phyloP scores from a whole-genome alignment of 345 rosid genomes.

The Acer yangbiense region DNA sequence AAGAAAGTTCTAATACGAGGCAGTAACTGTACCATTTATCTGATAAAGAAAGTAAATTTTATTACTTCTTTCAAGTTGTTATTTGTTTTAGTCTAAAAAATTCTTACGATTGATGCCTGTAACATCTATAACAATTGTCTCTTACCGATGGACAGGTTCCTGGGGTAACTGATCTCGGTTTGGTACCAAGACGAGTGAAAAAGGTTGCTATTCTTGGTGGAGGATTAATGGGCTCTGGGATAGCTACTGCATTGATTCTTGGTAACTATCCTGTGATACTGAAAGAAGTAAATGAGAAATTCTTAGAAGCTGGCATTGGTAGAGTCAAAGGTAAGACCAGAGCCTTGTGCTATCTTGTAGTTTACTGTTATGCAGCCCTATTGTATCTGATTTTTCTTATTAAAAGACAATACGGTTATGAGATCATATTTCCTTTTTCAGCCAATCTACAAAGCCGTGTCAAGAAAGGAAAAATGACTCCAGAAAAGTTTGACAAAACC shows the following conservation, averaged over 20 bases:
- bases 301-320: conserved; percentile 81
- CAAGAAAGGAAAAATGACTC: conserved; percentile 80
- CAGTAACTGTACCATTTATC: neutral
- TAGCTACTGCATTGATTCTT: conserved; percentile 86
- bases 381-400: neutral
- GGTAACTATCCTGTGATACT: conserved; percentile 79
- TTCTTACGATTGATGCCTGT: neutral
- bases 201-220: conserved; percentile 95
- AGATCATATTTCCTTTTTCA: conserved; percentile 30
- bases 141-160: conserved; percentile 60
- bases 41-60: neutral
- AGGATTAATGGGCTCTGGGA: conserved; percentile 99
- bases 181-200: conserved; percentile 67
- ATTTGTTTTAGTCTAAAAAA: neutral
- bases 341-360: neutral
- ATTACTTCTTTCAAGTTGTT: neutral
- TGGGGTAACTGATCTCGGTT: conserved; percentile 79
- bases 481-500: conserved; percentile 79
- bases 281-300: conserved; percentile 88
- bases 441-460: conserved; percentile 92
- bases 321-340: conserved; percentile 71
- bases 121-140: conserved; percentile 9
- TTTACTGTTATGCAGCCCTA: neutral
- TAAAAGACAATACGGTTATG: conserved; percentile 18
- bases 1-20: neutral